Conservation (phyloP, 441 rosid species). For the Gossypium trilobum region DNA sequence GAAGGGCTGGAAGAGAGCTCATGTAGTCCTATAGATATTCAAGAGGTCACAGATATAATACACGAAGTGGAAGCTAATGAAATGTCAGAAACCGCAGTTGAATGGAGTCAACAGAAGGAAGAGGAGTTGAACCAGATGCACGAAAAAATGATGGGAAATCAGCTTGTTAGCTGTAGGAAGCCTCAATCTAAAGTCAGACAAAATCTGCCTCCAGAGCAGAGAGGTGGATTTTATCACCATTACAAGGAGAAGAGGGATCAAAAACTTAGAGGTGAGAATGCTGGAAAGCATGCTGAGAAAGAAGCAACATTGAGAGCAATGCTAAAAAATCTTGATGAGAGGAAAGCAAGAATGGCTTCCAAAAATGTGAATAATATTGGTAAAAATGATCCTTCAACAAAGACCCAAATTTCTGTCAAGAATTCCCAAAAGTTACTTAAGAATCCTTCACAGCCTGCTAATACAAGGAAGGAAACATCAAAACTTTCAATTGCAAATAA, state of each 20-base stretch:
- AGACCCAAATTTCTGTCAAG: constrained; percentile 25
- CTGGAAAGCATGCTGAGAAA: constrained; percentile 42
- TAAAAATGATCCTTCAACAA: constrained; percentile 27
- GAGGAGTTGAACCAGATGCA: constrained; percentile 44
- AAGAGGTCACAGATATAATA: constrained; percentile 16
- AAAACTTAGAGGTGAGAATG: constrained; percentile 50
- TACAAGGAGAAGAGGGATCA: constrained; percentile 57
- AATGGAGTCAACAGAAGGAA: constrained; percentile 48
- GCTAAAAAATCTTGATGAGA: constrained; percentile 39
- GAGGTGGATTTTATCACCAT: constrained; percentile 52
- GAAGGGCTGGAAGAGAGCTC: constrained; percentile 24
- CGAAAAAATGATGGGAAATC: constrained; percentile 36
- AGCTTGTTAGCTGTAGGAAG: constrained; percentile 21
- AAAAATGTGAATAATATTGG: constrained; percentile 25
- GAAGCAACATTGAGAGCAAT: constrained; percentile 44
- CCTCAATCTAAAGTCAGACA: constrained; percentile 20
- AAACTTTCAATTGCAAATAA: constrained; percentile 36
- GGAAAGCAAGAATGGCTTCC: constrained; percentile 44
- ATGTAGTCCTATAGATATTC: constrained; percentile 21
- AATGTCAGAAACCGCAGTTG: constrained; percentile 27
- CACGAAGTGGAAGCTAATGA: constrained; percentile 24
- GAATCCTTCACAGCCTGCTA: constrained; percentile 32
- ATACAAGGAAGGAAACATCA: constrained; percentile 32
- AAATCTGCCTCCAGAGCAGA: constrained; percentile 32
- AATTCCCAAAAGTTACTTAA: constrained; percentile 14